Evolutionary conservation across 2,329 filamentous ascomycete species (phyloP).

Genomic region (Colletotrichum filicis): DNA sequence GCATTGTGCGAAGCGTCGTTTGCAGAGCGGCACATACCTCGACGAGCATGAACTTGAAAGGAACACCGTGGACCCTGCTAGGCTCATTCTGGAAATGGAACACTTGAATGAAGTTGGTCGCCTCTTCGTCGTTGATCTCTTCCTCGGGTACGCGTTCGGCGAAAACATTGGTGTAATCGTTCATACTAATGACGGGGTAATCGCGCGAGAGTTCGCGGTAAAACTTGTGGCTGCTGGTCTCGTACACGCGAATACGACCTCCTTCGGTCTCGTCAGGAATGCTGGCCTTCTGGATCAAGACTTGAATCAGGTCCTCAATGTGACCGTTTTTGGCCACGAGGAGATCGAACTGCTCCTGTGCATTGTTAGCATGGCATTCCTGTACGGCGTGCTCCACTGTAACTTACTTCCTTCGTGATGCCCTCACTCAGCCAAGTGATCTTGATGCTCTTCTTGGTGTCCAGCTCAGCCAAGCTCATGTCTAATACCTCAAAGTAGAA

Average conservation of each 20-base stretch:
- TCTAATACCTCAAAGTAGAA: conserved; percentile 95
- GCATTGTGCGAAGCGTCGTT: not conserved
- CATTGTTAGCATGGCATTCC: not conserved
- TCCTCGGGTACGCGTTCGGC: conserved; percentile 85
- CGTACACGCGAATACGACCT: conserved; percentile 81
- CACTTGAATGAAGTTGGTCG: conserved; percentile 74
- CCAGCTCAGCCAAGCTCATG: conserved; percentile 91
- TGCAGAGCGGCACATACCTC: conserved; percentile 65
- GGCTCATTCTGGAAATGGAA: conserved; percentile 96
- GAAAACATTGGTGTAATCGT: conserved; percentile 85
- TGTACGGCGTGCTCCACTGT: not conserved
- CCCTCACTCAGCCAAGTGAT: conserved; percentile 89
- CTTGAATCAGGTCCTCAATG: conserved; percentile 80
- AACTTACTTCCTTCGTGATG: conserved; percentile 84
- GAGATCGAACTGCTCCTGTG: conserved; percentile 79
- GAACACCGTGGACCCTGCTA: conserved; percentile 84
- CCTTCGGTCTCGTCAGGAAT: conserved; percentile 78
- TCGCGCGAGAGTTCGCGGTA: conserved; percentile 80
- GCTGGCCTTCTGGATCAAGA: conserved; percentile 82
- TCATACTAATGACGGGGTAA: conserved; percentile 81
- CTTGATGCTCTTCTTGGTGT: conserved; percentile 90
- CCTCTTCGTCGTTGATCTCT: conserved; percentile 67
- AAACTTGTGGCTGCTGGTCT: conserved; percentile 84
- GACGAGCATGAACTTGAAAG: conserved; percentile 89
- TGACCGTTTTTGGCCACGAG: conserved; percentile 89